Evolutionary conservation across 2,329 filamentous ascomycete species (phyloP), one percentile per base, ranked within the genome.

Genomic region (Didymella arachidicola): DNA sequence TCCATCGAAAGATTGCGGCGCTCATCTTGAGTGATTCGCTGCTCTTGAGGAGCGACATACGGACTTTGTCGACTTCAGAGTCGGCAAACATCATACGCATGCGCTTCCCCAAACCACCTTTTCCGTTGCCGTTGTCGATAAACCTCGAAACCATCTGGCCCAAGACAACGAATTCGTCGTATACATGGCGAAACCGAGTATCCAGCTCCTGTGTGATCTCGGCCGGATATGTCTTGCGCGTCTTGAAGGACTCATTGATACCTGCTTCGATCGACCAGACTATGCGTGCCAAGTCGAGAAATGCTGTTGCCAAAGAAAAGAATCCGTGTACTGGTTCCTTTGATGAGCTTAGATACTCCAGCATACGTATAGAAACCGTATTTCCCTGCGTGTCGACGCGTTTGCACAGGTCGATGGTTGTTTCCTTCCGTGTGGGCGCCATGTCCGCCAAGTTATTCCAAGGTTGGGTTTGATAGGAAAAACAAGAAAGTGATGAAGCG

Each of bases 241-340:
- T 81, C 41, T 81, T 79, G 26, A 79, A 74, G 39, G 80, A 82
- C 53, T 74, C 72, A 26, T 53, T 67, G 32, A 91, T 80, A 4
- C 88, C 88, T 19, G 85, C 83, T 73, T 90, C 87, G 61, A 90
- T 87, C 12, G 85, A 84, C 80, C 87, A 89, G 42, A 91, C 79
- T 43, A 87, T 84, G 52, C 87, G 83, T 71, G 85, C 88, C 4
- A 86, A 85, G 53, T 89, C 87, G 57, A 91, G 81, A 68, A 90
- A 89, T 62, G 88, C 86, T 60, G 84, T 82, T 8, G 88, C 86
- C 2, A 51, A 41, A 8, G 47, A n/a, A 90, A 80, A 27, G 80
- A 80, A 60, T 69, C 79, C 59, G 63, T 71, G 67, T 69, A 78
- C 60, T 69, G 65, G 64, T 72, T 70, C 60, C 71, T 67, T 74